Percentiles rank a stretch among this genome's conserved stretches.
These are phyloP conservation scores for Clonostachys chloroleuca DNA, from an alignment of 2,329 filamentous ascomycete genomes.

Conservation along the genomic window DNA sequence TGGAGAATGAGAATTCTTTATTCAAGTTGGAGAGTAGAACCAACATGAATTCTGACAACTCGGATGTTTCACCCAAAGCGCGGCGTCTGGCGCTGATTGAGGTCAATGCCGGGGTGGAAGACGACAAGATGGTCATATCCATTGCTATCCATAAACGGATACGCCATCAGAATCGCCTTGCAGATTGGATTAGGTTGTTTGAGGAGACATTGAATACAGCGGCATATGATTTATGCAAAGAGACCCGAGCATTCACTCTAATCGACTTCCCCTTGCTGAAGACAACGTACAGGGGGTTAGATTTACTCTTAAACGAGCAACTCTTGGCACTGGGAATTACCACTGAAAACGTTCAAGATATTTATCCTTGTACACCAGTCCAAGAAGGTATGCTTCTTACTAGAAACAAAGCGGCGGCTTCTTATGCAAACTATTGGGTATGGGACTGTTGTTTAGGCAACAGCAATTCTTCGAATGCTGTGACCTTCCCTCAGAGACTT, in stretches of 20 bases:
- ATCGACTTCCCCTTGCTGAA: slow-evolving; percentile 24
- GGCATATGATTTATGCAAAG: neutral
- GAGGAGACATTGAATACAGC: slow-evolving; percentile 1
- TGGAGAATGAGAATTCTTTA: slow-evolving; percentile 3
- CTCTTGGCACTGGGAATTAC: slow-evolving; percentile 6
- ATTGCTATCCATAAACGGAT: slow-evolving; percentile 1
- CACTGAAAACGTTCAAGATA: slow-evolving; percentile 16
- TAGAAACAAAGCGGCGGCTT: slow-evolving; percentile 9
- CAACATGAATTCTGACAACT: slow-evolving; percentile 13
- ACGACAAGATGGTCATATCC: slow-evolving; percentile 10
- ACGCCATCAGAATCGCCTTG: slow-evolving; percentile 1
- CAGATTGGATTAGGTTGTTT: neutral
- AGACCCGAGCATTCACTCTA: slow-evolving; percentile 10
- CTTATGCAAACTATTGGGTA: no score
- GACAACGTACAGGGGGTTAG: slow-evolving; percentile 17
- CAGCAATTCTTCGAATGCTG: no score
- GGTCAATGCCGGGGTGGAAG: slow-evolving; percentile 6
- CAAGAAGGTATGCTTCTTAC: slow-evolving; percentile 28
- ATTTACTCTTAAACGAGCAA: slow-evolving; percentile 10
- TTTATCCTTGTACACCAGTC: slow-evolving; percentile 30
- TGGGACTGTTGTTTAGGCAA: no score
- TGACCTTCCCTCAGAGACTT: slow-evolving; percentile 4
- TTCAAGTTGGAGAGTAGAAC: neutral
- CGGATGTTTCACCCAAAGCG: neutral
- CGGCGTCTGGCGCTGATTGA: slow-evolving; percentile 10